Conservation (phyloP, 148 eudicot species). For the Polygonum maritimum region DNA sequence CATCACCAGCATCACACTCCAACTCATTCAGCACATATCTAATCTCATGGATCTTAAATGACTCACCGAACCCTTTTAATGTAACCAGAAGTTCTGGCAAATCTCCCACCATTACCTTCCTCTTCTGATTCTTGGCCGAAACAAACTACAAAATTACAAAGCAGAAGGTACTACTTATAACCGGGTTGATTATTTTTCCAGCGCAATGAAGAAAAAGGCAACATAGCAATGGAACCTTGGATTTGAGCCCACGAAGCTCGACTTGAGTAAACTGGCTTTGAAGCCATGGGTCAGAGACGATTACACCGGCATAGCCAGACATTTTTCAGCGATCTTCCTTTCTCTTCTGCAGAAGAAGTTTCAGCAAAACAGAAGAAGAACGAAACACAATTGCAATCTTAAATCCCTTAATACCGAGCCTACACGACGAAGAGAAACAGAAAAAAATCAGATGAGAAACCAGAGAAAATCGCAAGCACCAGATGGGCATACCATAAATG, state of each 20-base stretch:
- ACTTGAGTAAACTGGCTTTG: constrained; percentile 64
- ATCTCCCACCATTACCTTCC: constrained; percentile 58
- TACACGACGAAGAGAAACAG: neutral
- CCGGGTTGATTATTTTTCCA: neutral
- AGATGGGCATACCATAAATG: neutral
- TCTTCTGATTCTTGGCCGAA: constrained; percentile 50
- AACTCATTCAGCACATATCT: constrained; percentile 40
- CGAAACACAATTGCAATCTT: neutral
- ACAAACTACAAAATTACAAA: constrained; percentile 32
- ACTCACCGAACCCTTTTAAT: constrained; percentile 42
- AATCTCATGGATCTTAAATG: constrained; percentile 62
- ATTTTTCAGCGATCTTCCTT: constrained; percentile 14
- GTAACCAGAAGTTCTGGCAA: constrained; percentile 60
- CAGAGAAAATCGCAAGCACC: neutral
- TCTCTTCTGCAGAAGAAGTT: no score
- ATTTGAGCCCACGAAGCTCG: constrained; percentile 47
- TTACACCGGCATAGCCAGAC: constrained; percentile 50
- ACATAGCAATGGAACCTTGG: constrained; percentile 17
- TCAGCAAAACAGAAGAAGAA: neutral
- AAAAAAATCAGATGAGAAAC: neutral
- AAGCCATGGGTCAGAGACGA: constrained; percentile 51
- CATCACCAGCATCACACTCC: constrained; percentile 33
- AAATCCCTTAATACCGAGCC: neutral
- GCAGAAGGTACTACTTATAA: constrained; percentile 14
- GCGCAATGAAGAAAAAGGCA: neutral